Evolutionary conservation across 2,329 filamentous ascomycete species (phyloP).

Genomic region (Plenodomus biglobosus): DNA sequence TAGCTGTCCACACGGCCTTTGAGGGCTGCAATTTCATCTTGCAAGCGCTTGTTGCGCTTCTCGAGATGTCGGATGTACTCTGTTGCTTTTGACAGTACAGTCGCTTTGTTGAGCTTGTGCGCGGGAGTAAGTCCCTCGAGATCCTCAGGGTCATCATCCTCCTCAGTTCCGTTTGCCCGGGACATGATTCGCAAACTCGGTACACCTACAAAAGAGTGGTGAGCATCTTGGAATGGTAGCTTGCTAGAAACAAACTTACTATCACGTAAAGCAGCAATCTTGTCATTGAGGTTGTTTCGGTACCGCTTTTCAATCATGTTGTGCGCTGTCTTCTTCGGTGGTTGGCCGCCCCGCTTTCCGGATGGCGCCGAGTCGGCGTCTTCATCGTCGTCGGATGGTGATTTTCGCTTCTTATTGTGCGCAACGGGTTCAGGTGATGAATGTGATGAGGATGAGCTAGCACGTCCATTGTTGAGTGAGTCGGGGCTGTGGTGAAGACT

Average conservation of each 20-base stretch:
- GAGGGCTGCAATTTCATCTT: conserved; percentile 78
- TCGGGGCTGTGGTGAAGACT: conserved; percentile 44
- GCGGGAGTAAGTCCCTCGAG: conserved; percentile 70
- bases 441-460: conserved; percentile 52
- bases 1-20: conserved; percentile 68
- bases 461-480: conserved; percentile 36
- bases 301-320: conserved; percentile 99
- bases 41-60: conserved; percentile 79
- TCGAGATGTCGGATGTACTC: conserved; percentile 95
- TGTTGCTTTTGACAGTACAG: conserved; percentile 90
- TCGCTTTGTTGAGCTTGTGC: conserved; percentile 97
- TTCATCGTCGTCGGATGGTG: conserved; percentile 57
- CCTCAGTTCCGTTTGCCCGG: conserved; percentile 60
- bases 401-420: conserved; percentile 43
- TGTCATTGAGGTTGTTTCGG: conserved; percentile 93
- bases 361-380: conserved; percentile 56
- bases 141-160: conserved; percentile 80
- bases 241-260: conserved; percentile 49
- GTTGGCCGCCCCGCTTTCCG: conserved; percentile 56
- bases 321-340: conserved; percentile 87
- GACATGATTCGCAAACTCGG: conserved; percentile 85
- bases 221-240: background rate
- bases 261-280: conserved; percentile 88
- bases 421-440: conserved; percentile 62
- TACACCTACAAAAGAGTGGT: conserved; percentile 52